phyloP scores from a whole-genome alignment of 768 basidiomycete species.

The Hortiboletus campestris region DNA sequence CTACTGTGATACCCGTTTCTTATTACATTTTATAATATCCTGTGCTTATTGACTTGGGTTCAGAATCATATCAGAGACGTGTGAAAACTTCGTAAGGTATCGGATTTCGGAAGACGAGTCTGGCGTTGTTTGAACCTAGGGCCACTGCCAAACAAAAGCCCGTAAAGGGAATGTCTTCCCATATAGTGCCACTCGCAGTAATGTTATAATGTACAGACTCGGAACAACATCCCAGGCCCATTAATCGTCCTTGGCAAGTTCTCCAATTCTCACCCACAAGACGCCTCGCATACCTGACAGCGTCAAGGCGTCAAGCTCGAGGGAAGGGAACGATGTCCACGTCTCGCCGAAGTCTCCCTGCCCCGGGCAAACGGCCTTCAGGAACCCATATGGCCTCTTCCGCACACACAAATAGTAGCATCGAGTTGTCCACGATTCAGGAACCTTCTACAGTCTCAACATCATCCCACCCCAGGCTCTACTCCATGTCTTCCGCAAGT shows the following conservation, averaged over 20 bases:
- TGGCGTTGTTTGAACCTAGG: conserved; percentile 16
- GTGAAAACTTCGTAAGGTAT: not conserved
- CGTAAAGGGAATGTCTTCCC: conserved; percentile 17
- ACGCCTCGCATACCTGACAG: too few relatives aligned
- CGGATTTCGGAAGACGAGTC: not conserved
- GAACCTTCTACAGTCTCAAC: conserved; percentile 22
- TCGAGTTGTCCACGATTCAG: conserved; percentile 15
- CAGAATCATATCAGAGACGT: not conserved
- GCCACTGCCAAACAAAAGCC: conserved; percentile 14
- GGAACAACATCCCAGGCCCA: not conserved
- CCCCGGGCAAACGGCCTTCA: conserved; percentile 20
- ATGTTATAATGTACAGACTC: not conserved
- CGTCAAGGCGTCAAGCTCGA: not conserved
- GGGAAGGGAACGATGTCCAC: conserved; percentile 24
- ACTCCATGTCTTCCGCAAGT: conserved; percentile 10
- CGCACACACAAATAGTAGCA: conserved; percentile 1
- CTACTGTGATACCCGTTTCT: conserved; percentile 12
- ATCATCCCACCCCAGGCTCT: conserved; percentile 20
- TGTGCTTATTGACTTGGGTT: not conserved
- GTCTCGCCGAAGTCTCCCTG: conserved; percentile 22
- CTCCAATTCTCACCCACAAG: too few relatives aligned
- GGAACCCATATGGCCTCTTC: conserved; percentile 8
- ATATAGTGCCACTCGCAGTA: not conserved
- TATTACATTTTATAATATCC: not conserved
- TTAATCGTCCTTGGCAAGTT: not conserved